Base-by-base conservation (phyloP, 352 stramenopile species). In the Phytophthora meadii region DNA sequence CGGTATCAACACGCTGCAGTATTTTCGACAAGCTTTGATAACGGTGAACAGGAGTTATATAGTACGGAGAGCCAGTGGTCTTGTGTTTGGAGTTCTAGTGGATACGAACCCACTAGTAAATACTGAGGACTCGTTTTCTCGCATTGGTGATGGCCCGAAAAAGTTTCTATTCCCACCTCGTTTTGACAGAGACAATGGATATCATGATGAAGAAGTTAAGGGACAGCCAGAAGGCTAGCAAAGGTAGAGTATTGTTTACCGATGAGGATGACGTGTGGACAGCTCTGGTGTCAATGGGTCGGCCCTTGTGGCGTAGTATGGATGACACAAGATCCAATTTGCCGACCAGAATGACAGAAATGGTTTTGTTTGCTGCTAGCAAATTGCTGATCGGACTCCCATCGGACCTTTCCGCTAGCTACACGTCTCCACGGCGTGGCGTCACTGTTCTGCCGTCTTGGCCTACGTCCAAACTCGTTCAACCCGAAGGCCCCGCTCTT, bases 111-210 rank as follows among this genome's bases (percentile, higher is more conserved):
- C 27, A 7, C 27, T 19, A 19, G 19, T 19, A 19, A 19, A 19
- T 19, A 19, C 19, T 19, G 19, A 19, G 19, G 19, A 19, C 19
- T 19, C 19, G 19, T 19, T 19, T 19, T 19, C 19, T 19, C 19
- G 19, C 19, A 19, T 19, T 19, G 19, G 19, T 19, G 19, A 30
- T 30, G 6, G 6, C 27, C 27, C 27, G 27, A 30, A 30, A 30
- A 40, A 8, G 24, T 4, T 6, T 10, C 71, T 85, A 74, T 77
- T 94, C 75, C 82, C 83, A 54, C 68, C 81, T 92, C 59, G 54
- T 90, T 48, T 74, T 88, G 63, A 82, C 62, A 3, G 24, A 71
- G 22, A 71, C 59, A 11, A 71, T 79, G 47, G 71, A 79, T 36
- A 32, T 49, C 8, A 46, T 49, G 39, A n/a, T 47, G 7, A 24